Evolutionary conservation across 306 rosid genomes (phyloP).

Genomic region (Hippophae gyantsensis): DNA sequence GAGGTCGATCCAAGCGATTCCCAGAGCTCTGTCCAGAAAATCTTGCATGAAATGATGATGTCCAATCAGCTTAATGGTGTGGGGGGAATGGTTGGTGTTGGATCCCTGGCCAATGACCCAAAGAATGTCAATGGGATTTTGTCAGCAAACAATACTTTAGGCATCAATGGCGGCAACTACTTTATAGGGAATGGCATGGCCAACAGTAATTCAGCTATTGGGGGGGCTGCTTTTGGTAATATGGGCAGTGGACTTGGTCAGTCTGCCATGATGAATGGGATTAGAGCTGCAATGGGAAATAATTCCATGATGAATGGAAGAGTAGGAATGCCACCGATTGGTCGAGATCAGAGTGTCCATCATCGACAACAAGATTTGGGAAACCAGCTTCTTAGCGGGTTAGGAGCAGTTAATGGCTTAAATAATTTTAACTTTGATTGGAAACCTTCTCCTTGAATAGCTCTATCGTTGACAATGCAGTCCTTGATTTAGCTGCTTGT

Average conservation of each 20-base stretch:
- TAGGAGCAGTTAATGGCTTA: slow-evolving; percentile 75
- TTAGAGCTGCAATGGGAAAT: slow-evolving; percentile 63
- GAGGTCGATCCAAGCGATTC: slow-evolving; percentile 71
- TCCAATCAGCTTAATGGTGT: slow-evolving; percentile 54
- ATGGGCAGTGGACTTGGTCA: slow-evolving; percentile 65
- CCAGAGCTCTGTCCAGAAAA: slow-evolving; percentile 83
- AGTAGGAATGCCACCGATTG: slow-evolving; percentile 64
- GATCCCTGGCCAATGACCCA: slow-evolving; percentile 60
- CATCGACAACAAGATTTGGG: slow-evolving; percentile 77
- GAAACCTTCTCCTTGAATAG: slow-evolving; percentile 67
- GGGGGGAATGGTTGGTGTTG: slow-evolving; percentile 44
- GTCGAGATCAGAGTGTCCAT: slow-evolving; percentile 74
- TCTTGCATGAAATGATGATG: slow-evolving; percentile 72
- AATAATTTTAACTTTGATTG: slow-evolving; percentile 83
- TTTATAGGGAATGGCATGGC: slow-evolving; percentile 44
- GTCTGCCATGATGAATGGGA: slow-evolving; percentile 66
- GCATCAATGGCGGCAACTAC: slow-evolving; percentile 52
- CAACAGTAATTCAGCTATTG: slow-evolving; percentile 50
- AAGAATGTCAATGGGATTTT: slow-evolving; percentile 66
- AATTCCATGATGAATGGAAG: slow-evolving; percentile 78
- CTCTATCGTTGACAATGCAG: slow-evolving; percentile 12
- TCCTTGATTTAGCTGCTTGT: slow-evolving; percentile 32
- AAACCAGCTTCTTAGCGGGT: slow-evolving; percentile 74
- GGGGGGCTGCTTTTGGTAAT: slow-evolving; percentile 46
- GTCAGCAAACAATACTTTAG: slow-evolving; percentile 38